phyloP scores from a whole-genome alignment of 306 rosid species.

The Spatholobus suberectus region DNA sequence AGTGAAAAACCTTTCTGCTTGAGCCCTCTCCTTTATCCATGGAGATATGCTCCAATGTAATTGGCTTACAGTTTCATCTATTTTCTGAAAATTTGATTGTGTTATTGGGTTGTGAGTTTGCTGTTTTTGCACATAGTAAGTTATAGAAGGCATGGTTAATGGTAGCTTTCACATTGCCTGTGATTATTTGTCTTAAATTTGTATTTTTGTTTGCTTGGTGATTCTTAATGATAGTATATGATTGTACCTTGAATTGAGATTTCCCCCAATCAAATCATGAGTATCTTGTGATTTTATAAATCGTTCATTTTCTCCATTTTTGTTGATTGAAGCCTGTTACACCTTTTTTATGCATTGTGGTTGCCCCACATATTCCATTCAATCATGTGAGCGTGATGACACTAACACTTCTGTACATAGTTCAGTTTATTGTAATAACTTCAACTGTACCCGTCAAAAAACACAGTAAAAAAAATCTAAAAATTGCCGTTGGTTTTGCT shows the following conservation, averaged over 20 bases:
- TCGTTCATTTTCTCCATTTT: not conserved
- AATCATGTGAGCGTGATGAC: not conserved
- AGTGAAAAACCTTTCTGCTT: slow-evolving; percentile 81
- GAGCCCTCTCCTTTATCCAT: slow-evolving; percentile 64
- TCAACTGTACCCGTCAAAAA: not conserved
- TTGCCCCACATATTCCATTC: not conserved
- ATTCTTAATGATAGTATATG: not conserved
- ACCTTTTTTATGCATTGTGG: not conserved
- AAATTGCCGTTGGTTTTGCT: not conserved
- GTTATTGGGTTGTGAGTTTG: not conserved
- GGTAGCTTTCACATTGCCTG: not conserved
- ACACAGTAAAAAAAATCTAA: too few relatives aligned
- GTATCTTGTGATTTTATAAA: not conserved
- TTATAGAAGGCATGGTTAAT: not conserved
- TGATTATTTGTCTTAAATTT: not conserved
- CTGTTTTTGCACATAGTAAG: not conserved
- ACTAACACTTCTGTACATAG: not conserved
- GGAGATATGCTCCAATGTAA: slow-evolving; percentile 88
- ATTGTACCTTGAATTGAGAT: not conserved
- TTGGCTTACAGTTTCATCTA: slow-evolving; percentile 58
- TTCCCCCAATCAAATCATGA: not conserved
- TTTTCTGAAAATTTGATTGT: not conserved
- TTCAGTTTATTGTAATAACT: not conserved
- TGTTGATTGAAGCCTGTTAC: not conserved
- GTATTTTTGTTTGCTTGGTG: not conserved